These are phyloP conservation scores for Chalciporus sphaerocephalus DNA, from an alignment of 768 basidiomycete genomes.

Conservation along the genomic window DNA sequence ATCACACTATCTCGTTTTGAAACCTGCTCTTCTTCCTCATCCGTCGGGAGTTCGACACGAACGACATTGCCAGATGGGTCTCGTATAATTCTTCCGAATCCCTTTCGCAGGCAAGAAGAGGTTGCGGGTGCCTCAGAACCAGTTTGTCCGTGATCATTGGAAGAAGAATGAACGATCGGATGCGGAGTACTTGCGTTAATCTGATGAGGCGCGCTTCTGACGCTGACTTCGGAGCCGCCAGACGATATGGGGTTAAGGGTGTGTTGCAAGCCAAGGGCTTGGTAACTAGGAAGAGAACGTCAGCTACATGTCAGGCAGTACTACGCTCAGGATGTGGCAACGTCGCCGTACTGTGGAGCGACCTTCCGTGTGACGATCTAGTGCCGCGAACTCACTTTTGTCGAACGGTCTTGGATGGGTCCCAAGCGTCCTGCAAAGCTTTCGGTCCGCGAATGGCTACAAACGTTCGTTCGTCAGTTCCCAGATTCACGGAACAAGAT, in stretches of 20 bases:
- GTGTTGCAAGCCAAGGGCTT: slow-evolving; percentile 67
- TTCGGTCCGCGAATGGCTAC: slow-evolving; percentile 79
- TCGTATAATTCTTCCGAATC: slow-evolving; percentile 77
- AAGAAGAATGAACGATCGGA: background rate
- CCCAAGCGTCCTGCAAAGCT: slow-evolving; percentile 81
- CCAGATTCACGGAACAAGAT: background rate
- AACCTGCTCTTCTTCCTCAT: slow-evolving; percentile 34
- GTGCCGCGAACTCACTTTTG: slow-evolving; percentile 71
- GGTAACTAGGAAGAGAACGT: slow-evolving; percentile 49
- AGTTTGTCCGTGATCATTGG: background rate
- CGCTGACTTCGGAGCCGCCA: slow-evolving; percentile 59
- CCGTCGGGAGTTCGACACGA: slow-evolving; percentile 59
- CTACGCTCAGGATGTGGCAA: background rate
- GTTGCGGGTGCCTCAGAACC: slow-evolving; percentile 15
- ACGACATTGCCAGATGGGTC: slow-evolving; percentile 76
- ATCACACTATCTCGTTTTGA: slow-evolving; percentile 33
- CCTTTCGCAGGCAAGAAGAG: slow-evolving; percentile 44
- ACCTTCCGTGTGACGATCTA: background rate
- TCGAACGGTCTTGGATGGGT: slow-evolving; percentile 77
- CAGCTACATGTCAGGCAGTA: background rate
- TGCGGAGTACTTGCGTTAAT: background rate
- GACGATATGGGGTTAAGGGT: slow-evolving; percentile 62
- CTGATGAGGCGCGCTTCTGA: background rate
- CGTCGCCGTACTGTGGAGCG: background rate
- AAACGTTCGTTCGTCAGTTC: slow-evolving; percentile 9